Base-by-base conservation (phyloP, 2,329 filamentous ascomycete species). In the Botrytis squamosa region DNA sequence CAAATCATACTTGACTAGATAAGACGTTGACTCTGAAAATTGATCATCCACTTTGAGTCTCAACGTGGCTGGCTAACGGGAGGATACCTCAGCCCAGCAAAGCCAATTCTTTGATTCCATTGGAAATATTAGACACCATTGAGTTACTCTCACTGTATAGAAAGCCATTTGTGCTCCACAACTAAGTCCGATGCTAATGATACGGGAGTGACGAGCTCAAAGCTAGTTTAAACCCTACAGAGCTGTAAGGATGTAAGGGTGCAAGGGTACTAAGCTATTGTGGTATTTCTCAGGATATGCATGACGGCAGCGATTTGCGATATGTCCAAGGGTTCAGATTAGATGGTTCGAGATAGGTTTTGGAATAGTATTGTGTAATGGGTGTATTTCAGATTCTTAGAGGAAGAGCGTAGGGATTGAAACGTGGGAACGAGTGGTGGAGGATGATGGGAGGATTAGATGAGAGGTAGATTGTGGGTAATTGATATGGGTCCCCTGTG, bases 161-260 rank as follows among this genome's bases (percentile, higher is more conserved):
- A 69, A 70, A 74, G 70, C 72, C 55, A 64, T 65, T 67, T 69
- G 64, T 63, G 77, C 72, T 71, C 76, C 78, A 78, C 74, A 52
- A 73, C 29, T 70, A 42, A 55, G n/a, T 57, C 71, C 49, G 60
- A 72, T 74, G 75, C 78, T 78, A 76, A 76, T 72, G 72, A 78
- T 75, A 75, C 60, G 74, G 71, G 72, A 72, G 63, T 73, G 74
- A 71, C 75, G 73, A 79, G 77, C 78, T 77, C 74, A 79, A 77
- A 78, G 75, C 76, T 78, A 76, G 46, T 42, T 44, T 52, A 75
- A 80, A 76, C 79, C 79, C 77, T 79, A 79, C 77, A 75, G 44
- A 80, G 78, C 78, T 80, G 70, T 66, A 42, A 52, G 60, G 77
- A 76, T 80, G 70, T 65, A 57, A 52, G 62, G 36, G 57, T 68